Percentiles rank a stretch among this genome's conserved stretches.
phyloP scores from a whole-genome alignment of 164 flowering plant genomes.

The Paratinospora sagittata region DNA sequence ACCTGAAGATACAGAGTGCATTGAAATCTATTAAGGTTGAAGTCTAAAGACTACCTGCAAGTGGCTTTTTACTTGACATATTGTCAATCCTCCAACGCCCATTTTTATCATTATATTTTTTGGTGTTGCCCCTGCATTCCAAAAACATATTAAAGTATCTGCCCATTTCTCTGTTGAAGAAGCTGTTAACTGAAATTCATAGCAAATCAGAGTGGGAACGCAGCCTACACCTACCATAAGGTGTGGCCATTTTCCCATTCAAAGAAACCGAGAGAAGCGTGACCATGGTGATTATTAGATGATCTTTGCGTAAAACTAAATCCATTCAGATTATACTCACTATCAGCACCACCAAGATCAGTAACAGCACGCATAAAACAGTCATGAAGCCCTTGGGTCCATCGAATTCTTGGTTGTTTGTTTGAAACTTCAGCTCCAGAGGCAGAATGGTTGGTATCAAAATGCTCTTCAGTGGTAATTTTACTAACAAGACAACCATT shows the following conservation, averaged over 20 bases:
- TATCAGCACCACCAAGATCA: constrained; percentile 10
- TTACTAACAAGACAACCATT: neutral
- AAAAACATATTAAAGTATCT: neutral
- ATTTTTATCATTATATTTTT: constrained; percentile 12
- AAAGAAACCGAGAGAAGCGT: neutral
- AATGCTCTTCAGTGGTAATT: constrained; percentile 7
- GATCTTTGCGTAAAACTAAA: neutral
- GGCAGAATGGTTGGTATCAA: constrained; percentile 7
- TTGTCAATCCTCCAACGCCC: constrained; percentile 15
- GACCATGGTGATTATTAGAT: neutral
- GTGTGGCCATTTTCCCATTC: neutral
- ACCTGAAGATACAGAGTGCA: neutral
- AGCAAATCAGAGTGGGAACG: neutral
- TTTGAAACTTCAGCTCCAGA: constrained; percentile 2
- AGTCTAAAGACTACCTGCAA: constrained; percentile 15
- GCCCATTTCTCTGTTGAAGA: neutral
- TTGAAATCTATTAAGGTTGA: neutral
- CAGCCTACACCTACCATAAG: neutral
- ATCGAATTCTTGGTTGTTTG: constrained; percentile 11
- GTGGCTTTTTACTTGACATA: constrained; percentile 22
- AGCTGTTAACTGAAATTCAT: neutral
- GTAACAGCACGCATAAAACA: constrained; percentile 6
- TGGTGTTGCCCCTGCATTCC: constrained; percentile 19
- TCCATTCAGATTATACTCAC: constrained; percentile 6
- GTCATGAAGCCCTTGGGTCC: constrained; percentile 10